phyloP scores from a whole-genome alignment of 805 yeast species.

The Clavispora vitiphila region DNA sequence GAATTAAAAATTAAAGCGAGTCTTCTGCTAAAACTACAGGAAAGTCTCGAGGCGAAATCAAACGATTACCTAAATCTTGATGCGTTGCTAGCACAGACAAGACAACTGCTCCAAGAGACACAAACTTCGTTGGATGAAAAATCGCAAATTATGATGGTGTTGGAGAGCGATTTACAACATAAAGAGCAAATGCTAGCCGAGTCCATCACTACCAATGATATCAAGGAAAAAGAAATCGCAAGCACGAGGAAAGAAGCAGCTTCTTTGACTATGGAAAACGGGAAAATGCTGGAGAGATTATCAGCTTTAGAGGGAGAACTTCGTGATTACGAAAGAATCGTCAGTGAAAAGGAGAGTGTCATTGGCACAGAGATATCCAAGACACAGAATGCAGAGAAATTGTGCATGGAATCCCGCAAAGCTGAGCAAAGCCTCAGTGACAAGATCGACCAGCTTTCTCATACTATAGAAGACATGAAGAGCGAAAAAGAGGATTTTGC shows the following conservation, averaged over 20 bases:
- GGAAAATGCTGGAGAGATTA: background rate
- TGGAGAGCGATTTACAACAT: background rate
- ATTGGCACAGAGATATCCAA: background rate
- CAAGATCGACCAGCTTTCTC: background rate
- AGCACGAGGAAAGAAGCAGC: background rate
- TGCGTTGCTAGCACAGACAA: background rate
- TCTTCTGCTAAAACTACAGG: background rate
- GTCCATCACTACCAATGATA: background rate
- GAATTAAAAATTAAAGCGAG: background rate
- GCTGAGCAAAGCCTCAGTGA: background rate
- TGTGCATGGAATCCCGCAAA: background rate
- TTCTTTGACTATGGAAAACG: background rate
- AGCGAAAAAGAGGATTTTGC: background rate
- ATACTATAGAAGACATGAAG: background rate
- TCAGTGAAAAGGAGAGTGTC: background rate
- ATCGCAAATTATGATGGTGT: background rate
- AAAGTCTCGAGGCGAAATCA: background rate
- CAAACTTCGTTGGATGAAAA: background rate
- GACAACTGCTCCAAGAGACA: background rate
- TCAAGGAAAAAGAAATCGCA: background rate
- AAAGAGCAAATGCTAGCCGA: background rate
- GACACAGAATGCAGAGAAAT: background rate
- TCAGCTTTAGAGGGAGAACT: background rate
- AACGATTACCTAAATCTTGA: background rate
- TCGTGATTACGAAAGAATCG: background rate